Percentiles rank a stretch among this genome's conserved stretches.
phyloP scores from a whole-genome alignment of 1,284 basidiomycete genomes.

The Moesziomyces sp. region DNA sequence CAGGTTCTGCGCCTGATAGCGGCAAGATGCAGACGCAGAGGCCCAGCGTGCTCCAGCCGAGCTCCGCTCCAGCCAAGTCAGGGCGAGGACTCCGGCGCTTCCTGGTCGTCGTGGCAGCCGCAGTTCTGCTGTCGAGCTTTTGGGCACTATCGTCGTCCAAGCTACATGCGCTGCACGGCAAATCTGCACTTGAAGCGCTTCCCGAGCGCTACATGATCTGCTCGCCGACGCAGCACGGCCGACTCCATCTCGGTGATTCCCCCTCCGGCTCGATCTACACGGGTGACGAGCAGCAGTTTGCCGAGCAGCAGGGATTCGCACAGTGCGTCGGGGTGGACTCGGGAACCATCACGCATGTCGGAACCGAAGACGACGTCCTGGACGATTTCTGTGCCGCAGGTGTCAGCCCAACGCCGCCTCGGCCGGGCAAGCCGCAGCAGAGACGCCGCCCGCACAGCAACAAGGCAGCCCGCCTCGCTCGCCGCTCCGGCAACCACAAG shows the following conservation, averaged over 20 bases:
- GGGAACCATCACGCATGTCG: slow-evolving; percentile 23
- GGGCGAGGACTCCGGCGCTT: background rate
- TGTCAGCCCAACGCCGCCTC: background rate
- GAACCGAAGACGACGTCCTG: slow-evolving; percentile 11
- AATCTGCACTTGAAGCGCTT: slow-evolving; percentile 12
- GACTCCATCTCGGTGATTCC: slow-evolving; percentile 10
- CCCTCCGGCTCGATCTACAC: slow-evolving; percentile 31
- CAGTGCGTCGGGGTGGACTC: slow-evolving; percentile 32
- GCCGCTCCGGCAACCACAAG: background rate
- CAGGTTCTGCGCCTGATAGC: background rate
- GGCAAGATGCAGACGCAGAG: background rate
- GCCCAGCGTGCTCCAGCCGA: slow-evolving; percentile 16
- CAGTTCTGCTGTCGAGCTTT: slow-evolving; percentile 11
- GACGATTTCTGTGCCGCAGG: slow-evolving; percentile 10
- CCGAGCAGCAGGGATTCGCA: slow-evolving; percentile 16
- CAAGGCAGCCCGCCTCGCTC: slow-evolving; percentile 30
- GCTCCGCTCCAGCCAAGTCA: background rate
- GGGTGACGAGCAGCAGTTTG: slow-evolving; percentile 30
- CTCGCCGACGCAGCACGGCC: slow-evolving; percentile 17
- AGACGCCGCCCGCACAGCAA: slow-evolving; percentile 25
- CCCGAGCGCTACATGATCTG: slow-evolving; percentile 30
- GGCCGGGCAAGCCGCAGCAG: background rate
- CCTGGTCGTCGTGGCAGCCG: background rate
- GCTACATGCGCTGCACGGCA: too few species aligned
- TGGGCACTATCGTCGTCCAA: slow-evolving; percentile 9